Conservation (phyloP, 2,329 filamentous ascomycete species). For the Periglandula ipomoeae region DNA sequence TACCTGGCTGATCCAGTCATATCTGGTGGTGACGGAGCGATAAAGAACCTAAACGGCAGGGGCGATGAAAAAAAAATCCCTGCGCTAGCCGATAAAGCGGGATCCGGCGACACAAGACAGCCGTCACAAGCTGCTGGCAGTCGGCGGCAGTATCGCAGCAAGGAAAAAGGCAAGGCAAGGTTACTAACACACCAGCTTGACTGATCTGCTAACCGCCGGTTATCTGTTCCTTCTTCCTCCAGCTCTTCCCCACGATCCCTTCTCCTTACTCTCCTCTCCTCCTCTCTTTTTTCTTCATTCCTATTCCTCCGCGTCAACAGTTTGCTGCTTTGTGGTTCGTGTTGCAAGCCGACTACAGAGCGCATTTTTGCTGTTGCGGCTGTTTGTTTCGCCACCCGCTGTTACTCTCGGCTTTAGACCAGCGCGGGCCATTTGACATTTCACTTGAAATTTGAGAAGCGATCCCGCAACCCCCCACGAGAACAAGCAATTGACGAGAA, state of each 20-base stretch:
- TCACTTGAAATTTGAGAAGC: background rate
- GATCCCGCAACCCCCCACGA: background rate
- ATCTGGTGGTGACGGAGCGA: background rate
- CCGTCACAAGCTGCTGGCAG: background rate
- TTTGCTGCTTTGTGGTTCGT: background rate
- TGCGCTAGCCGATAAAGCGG: conserved; percentile 7
- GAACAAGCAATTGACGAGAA: background rate
- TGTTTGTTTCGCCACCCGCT: background rate
- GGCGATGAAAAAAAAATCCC: conserved; percentile 5
- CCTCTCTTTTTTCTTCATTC: background rate
- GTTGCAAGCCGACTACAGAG: background rate
- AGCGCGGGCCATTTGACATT: background rate
- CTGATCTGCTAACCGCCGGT: background rate
- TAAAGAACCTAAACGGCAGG: conserved; percentile 1
- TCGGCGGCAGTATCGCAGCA: background rate
- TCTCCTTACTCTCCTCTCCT: background rate
- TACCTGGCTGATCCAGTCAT: background rate
- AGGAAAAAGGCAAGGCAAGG: no score
- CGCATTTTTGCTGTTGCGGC: background rate
- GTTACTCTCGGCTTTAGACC: background rate
- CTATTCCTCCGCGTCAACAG: background rate
- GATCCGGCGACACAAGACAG: no score
- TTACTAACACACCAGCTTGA: background rate
- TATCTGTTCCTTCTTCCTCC: background rate
- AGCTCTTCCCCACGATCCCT: background rate